A percentile compares a stretch with the other conserved stretches of the same genome.
phyloP scores from a whole-genome alignment of 176 grass and related monocot genomes.

The Lolium rigidum region DNA sequence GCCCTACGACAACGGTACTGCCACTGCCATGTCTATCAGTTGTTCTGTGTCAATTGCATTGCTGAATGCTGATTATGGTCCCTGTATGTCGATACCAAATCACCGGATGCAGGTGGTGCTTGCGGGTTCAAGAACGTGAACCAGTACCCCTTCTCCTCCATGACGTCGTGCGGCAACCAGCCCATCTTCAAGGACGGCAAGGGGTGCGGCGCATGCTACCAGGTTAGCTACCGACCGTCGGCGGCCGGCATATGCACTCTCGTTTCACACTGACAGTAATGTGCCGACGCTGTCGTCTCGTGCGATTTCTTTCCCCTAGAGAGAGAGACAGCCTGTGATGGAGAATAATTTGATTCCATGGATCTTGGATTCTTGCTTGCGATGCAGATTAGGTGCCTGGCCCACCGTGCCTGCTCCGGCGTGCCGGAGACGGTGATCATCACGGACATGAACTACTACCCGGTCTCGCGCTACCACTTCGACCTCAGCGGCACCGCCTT shows the following conservation, averaged over 20 bases:
- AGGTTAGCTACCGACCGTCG: not conserved
- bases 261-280: not conserved
- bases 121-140: conserved; percentile 23
- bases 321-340: not conserved
- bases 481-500: conserved; percentile 20
- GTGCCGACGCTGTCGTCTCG: not conserved
- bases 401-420: not conserved
- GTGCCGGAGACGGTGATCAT: conserved; percentile 9
- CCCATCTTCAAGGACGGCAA: conserved; percentile 15
- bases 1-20: not conserved
- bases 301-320: not conserved
- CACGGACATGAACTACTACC: conserved; percentile 20
- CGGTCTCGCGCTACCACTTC: conserved; percentile 17
- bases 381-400: not conserved
- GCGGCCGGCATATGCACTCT: not conserved
- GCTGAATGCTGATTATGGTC: not conserved
- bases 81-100: not conserved
- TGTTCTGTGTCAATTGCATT: not conserved
- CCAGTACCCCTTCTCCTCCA: not conserved
- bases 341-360: not conserved
- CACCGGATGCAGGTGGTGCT: not conserved
- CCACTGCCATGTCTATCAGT: not conserved
- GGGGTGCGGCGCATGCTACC: not conserved
- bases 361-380: conserved; percentile 8
- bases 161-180: conserved; percentile 18